These are phyloP conservation scores for Platanthera guangdongensis DNA, from an alignment of 106 monocot species.

Conservation along the genomic window DNA sequence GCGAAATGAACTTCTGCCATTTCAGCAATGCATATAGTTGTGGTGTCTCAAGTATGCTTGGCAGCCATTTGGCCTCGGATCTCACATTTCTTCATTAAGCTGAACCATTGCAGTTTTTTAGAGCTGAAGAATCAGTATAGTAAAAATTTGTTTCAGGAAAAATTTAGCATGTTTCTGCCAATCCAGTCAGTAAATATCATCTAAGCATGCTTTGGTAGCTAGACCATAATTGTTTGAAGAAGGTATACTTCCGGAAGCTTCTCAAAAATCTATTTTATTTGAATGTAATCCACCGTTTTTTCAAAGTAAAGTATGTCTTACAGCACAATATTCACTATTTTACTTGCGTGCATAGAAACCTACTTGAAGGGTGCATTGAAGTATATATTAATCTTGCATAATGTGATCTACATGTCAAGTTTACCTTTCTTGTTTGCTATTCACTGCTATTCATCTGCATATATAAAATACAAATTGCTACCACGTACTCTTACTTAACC, in stretches of 20 bases:
- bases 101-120: no score
- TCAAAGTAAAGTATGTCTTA: background rate
- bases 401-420: background rate
- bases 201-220: background rate
- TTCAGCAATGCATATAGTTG: no score
- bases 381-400: background rate
- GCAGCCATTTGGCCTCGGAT: no score
- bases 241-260: background rate
- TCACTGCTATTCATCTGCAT: background rate
- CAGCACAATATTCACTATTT: background rate
- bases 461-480: background rate
- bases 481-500: slow-evolving; percentile 11
- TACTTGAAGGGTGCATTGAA: background rate
- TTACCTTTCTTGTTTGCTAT: background rate
- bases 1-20: no score
- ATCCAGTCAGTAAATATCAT: no score
- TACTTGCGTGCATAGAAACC: background rate
- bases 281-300: background rate
- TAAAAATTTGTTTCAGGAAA: no score
- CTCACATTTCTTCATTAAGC: no score
- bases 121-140: no score
- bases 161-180: no score
- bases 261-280: background rate
- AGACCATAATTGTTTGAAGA: background rate
- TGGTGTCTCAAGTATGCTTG: no score